Percentiles rank a stretch among this genome's conserved stretches.
These are phyloP conservation scores for Cladophialophora yegresii DNA, from an alignment of 2,329 filamentous ascomycete species.

Conservation along the genomic window DNA sequence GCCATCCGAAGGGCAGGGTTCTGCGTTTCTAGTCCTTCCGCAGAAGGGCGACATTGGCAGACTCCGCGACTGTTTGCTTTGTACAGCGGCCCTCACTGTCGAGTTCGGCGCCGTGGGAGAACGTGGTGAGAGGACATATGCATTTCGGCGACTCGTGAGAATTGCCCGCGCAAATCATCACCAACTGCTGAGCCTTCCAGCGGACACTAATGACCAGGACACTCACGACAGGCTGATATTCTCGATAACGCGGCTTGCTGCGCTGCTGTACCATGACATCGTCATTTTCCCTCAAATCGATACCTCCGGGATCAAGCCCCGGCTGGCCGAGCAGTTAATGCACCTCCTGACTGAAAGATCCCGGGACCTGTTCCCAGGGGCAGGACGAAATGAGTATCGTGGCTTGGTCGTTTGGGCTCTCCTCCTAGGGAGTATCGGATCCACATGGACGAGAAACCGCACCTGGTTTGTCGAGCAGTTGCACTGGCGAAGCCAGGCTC, in stretches of 20 bases:
- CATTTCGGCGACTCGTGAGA: constrained; percentile 3
- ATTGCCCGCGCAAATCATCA: constrained; percentile 6
- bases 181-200: constrained; percentile 1
- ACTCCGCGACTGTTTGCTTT: constrained; percentile 4
- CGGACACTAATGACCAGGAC: background rate
- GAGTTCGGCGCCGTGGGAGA: background rate
- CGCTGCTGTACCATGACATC: constrained; percentile 11
- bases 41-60: background rate
- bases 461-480: constrained; percentile 11
- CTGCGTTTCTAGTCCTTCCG: background rate
- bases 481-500: background rate
- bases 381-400: background rate
- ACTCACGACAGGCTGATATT: constrained; percentile 4
- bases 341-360: background rate
- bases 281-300: constrained; percentile 7
- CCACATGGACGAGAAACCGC: constrained; percentile 1
- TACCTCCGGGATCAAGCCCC: constrained; percentile 10
- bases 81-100: constrained; percentile 4
- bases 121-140: background rate
- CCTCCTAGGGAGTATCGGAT: constrained; percentile 8
- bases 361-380: background rate
- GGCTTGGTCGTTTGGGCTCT: constrained; percentile 8
- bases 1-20: background rate
- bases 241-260: background rate
- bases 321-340: background rate